Evolutionary conservation across 257 asterid genomes (phyloP), one percentile per base, ranked within the genome.

Genomic region (Jaltomata sinuosa): DNA sequence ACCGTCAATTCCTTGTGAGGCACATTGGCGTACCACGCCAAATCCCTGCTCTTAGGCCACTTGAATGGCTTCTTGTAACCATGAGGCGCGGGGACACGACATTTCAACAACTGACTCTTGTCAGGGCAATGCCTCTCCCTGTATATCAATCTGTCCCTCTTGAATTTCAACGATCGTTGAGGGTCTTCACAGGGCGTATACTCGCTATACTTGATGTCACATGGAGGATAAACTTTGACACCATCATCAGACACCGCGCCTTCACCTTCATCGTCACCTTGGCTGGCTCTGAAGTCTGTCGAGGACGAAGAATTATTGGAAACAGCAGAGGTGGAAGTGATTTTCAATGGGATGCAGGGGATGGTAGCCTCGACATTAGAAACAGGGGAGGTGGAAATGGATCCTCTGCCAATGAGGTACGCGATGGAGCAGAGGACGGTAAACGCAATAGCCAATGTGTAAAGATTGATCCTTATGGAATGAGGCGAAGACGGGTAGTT

Each of bases 131-230:
- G 98, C 72, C 98, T 82, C 32, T 94, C 98, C 52, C 98, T 85
- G 79, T 93, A 94, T 36, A 93, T 88, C 79, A 93, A 78, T 34
- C 91, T 78, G 81, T 86, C 85, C 19, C 98, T 83, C 0, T 88
- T 86, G 80, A 88, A 94, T 38, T 88, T 87, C 21, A 92, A 86
- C 10, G 97, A 92, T 68, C 98, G 80, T 18, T 89, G 71, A 8
- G 69, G 93, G 91, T 94, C 97, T 89, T 94, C 95, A 21, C 98
- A 93, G 6, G 98, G 98, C 0, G 97, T 93, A 89, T 94, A 93
- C 87, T 94, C 97, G 71, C 91, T 91, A 91, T 82, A 91, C 18
- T 84, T 87, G 0, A 86, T 45, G 86, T 83, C 90, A 84, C 98
- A 93, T 0, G 90, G 84, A 0, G 97, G 97, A 86, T 88, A 93